phyloP scores from a whole-genome alignment of 352 stramenopile genomes.

The Phytophthora pseudosyringae region DNA sequence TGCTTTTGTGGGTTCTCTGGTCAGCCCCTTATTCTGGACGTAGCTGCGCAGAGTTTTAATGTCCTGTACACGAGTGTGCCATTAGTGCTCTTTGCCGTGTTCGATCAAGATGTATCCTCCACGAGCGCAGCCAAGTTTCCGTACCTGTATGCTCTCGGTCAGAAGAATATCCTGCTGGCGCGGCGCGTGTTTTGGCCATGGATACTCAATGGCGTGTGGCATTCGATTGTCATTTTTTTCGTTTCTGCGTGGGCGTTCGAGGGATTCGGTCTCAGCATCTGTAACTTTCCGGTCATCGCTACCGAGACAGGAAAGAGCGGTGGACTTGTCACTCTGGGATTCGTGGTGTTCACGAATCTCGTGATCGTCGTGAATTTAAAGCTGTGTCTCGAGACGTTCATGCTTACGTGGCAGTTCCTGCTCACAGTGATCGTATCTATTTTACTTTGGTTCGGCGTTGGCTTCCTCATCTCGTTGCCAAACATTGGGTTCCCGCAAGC shows the following conservation, averaged over 20 bases:
- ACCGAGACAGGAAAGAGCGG: conserved; percentile 53
- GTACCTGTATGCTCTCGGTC: conserved; percentile 69
- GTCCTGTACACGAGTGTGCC: conserved; percentile 82
- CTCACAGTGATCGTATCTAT: conserved; percentile 62
- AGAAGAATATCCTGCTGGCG: conserved; percentile 66
- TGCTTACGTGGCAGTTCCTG: conserved; percentile 78
- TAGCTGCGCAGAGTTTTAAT: conserved; percentile 85
- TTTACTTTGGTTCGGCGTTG: conserved; percentile 69
- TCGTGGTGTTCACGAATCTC: conserved; percentile 84
- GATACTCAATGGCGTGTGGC: conserved; percentile 85
- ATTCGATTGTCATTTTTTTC: conserved; percentile 86
- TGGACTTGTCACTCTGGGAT: conserved; percentile 69
- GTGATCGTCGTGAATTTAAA: conserved; percentile 84
- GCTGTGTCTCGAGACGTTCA: conserved; percentile 73
- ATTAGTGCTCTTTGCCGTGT: conserved; percentile 78
- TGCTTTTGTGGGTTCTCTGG: conserved; percentile 81
- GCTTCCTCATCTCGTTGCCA: conserved; percentile 61
- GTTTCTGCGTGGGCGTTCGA: conserved; percentile 73
- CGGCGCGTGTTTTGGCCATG: conserved; percentile 83
- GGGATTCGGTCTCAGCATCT: conserved; percentile 40
- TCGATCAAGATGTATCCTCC: conserved; percentile 81
- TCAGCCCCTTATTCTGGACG: conserved; percentile 79
- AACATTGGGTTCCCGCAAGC: conserved; percentile 62
- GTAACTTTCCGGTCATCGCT: conserved; percentile 39
- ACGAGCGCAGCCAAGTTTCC: conserved; percentile 71